Base-by-base conservation (phyloP, 495 filamentous ascomycete species). In the Stereocaulon alpinum region DNA sequence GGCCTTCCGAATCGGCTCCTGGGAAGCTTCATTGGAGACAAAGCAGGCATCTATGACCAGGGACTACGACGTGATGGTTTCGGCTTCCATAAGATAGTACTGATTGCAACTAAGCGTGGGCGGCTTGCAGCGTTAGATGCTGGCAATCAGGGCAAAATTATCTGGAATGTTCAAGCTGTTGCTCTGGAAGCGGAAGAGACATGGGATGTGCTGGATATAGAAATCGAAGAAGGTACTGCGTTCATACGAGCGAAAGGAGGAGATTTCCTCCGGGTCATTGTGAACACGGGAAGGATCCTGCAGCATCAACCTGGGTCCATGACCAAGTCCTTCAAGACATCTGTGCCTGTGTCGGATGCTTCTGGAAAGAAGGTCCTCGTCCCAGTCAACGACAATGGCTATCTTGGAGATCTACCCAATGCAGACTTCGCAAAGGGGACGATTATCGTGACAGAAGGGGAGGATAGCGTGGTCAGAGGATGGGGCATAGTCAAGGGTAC, bases 21-120 rank as follows among this genome's bases (percentile, higher is more conserved):
- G 12, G 80, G 80, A 62, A 88, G 83, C 61, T 77, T 95, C n/a
- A 52, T 87, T 27, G 81, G 80, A 48, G 77, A 74, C 2, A 69
- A 68, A 10, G 62, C 61, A 5, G 68, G 68, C 9, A 54, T 60
- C 6, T 68, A 76, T 5, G 76, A 79, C n/a, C 76, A 77, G 42
- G 83, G 81, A 17, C 73, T 85, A 37, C 74, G 77, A 14, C 74
- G 85, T 14, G 89, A 96, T 67, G 83, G 79, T 67, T 97, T 96
- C 68, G 93, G 92, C 30, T 88, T 95, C 67, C 80, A 84, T 60
- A 95, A 94, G 70, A 73, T 92, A 37, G 80, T 86, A 7, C 76
- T 96, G 61, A 77, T 94, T 47, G 91, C 88, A 7, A 96, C 92
- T 9, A 77, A 83, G 59, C 82, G 82, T 57, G 92, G 92, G 10